These are phyloP conservation scores for Colletotrichum costaricense DNA, from an alignment of 2,329 filamentous ascomycete species.

Conservation along the genomic window DNA sequence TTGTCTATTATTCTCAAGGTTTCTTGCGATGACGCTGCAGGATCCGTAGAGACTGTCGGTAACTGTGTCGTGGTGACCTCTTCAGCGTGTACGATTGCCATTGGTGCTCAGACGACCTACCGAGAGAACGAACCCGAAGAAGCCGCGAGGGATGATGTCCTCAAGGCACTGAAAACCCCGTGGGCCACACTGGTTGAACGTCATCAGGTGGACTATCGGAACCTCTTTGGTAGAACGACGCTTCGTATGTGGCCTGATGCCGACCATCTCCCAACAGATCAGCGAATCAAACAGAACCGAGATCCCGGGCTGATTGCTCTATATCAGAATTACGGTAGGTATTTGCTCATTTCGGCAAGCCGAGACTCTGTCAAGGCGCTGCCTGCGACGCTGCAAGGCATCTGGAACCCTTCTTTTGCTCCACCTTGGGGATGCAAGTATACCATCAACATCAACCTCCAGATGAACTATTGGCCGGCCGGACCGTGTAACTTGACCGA, in stretches of 20 bases:
- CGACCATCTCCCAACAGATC: conserved; percentile 35
- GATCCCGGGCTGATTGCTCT: conserved; percentile 41
- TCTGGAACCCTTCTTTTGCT: conserved; percentile 53
- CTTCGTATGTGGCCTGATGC: conserved; percentile 41
- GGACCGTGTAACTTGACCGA: conserved; percentile 28
- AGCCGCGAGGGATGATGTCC: conserved; percentile 42
- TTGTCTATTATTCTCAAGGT: conserved; percentile 46
- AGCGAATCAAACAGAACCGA: conserved; percentile 32
- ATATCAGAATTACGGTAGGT: conserved; percentile 37
- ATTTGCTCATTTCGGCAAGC: conserved; percentile 37
- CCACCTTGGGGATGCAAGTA: conserved; percentile 56
- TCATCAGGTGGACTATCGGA: conserved; percentile 38
- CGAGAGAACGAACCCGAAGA: conserved; percentile 43
- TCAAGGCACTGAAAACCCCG: conserved; percentile 31
- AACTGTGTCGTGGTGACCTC: conserved; percentile 50
- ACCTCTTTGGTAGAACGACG: conserved; percentile 38
- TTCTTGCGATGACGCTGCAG: conserved; percentile 41
- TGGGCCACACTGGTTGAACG: conserved; percentile 38
- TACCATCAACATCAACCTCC: conserved; percentile 56
- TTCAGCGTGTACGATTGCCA: conserved; percentile 46
- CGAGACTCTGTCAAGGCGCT: conserved; percentile 38
- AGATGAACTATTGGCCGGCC: conserved; percentile 56
- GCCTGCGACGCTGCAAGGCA: conserved; percentile 56
- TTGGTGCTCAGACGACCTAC: conserved; percentile 54
- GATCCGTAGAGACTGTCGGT: conserved; percentile 45